phyloP scores from a whole-genome alignment of 768 basidiomycete genomes.

The Podaxis sp. region DNA sequence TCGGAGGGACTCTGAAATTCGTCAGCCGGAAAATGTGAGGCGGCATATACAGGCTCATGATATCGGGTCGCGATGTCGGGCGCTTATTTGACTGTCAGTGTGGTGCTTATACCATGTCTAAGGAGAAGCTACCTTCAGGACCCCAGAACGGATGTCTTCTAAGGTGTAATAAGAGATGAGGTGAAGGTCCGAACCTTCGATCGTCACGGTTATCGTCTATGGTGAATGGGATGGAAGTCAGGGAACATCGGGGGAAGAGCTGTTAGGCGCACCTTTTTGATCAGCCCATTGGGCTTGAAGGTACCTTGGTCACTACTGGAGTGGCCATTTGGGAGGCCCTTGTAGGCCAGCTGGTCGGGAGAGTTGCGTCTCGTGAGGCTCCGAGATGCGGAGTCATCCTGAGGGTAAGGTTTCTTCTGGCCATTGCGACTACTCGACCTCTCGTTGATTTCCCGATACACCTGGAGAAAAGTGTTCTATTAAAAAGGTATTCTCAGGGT shows the following conservation, averaged over 20 bases:
- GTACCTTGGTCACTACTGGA: conserved; percentile 44
- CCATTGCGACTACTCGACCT: conserved; percentile 52
- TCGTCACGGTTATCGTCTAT: conserved; percentile 82
- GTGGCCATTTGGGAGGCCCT: conserved; percentile 27
- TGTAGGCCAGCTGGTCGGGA: conserved; percentile 35
- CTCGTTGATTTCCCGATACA: conserved; percentile 79
- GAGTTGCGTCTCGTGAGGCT: conserved; percentile 34
- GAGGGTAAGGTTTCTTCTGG: conserved; percentile 46
- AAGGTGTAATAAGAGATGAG: conserved; percentile 82
- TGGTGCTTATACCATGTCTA: not conserved
- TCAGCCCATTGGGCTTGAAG: conserved; percentile 68
- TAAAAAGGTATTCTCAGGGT: not conserved
- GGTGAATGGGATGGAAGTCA: not conserved
- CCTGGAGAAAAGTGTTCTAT: conserved; percentile 33
- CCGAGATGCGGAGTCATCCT: conserved; percentile 40
- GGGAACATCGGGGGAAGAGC: not conserved
- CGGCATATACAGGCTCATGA: conserved; percentile 69
- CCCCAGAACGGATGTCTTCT: conserved; percentile 69
- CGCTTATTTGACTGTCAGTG: conserved; percentile 29
- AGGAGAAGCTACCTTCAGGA: conserved; percentile 42
- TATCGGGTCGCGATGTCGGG: conserved; percentile 66
- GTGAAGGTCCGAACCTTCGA: conserved; percentile 77
- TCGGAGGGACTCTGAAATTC: conserved; percentile 81
- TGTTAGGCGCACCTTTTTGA: conserved; percentile 62
- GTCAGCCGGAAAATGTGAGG: conserved; percentile 74